Conservation (phyloP, 306 rosid species). For the Vigna trinervia region DNA sequence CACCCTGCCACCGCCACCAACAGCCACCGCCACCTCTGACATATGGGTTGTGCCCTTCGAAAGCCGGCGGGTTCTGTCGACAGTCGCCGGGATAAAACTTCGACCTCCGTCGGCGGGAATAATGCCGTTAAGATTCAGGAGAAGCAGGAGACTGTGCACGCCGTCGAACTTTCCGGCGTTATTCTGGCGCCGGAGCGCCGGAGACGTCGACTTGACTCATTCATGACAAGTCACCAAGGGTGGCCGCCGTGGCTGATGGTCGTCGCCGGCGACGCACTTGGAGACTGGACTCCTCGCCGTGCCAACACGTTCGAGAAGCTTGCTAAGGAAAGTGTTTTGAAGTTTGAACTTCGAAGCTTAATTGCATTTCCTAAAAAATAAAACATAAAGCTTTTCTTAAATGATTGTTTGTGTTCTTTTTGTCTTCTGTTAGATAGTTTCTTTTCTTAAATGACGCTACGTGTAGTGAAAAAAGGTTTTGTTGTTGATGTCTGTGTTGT, state of each 20-base stretch:
- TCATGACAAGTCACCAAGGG: constrained; percentile 55
- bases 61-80: constrained; percentile 36
- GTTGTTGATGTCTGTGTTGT: background rate
- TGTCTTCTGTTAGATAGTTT: background rate
- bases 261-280: constrained; percentile 83
- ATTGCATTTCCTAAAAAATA: background rate
- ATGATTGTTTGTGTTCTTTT: background rate
- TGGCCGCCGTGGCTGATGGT: constrained; percentile 88
- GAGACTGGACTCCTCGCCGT: constrained; percentile 88
- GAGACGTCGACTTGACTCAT: constrained; percentile 47
- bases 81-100: constrained; percentile 40
- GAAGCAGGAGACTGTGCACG: constrained; percentile 40
- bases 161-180: constrained; percentile 50
- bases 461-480: background rate
- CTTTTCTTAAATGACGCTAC: background rate
- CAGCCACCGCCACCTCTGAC: constrained; percentile 37
- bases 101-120: constrained; percentile 13
- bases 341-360: constrained; percentile 15
- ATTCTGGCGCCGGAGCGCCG: constrained; percentile 52
- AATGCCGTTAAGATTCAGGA: constrained; percentile 40
- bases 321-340: constrained; percentile 57
- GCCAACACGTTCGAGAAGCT: constrained; percentile 91
- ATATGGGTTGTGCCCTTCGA: constrained; percentile 82
- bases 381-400: background rate
- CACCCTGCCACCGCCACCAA: constrained; percentile 28